Percentiles rank a stretch among this genome's conserved stretches.
Conservation (phyloP, 2,329 filamentous ascomycete species). For the Chrysosporium keratinophilum region DNA sequence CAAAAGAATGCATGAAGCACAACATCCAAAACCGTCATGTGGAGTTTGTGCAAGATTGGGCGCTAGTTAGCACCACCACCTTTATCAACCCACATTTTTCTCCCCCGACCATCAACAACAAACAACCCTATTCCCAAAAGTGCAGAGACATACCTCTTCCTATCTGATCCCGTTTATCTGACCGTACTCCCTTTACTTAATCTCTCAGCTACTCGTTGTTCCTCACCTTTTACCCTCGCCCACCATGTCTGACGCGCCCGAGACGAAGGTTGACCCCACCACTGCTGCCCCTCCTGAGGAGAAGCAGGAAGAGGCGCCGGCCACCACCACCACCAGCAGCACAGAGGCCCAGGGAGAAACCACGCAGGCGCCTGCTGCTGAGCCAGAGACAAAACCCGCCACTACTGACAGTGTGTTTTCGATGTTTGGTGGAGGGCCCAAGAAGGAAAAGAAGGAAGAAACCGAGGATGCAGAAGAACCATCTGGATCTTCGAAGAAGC, state of each 20-base stretch:
- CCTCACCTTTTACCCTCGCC: background rate
- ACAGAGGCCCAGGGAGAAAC: constrained; percentile 23
- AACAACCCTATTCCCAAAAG: background rate
- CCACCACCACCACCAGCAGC: constrained; percentile 25
- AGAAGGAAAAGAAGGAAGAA: constrained; percentile 84
- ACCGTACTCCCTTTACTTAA: background rate
- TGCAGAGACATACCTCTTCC: background rate
- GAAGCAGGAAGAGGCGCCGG: constrained; percentile 19
- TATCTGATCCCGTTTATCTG: background rate
- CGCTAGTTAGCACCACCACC: background rate
- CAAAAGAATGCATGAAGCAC: no score
- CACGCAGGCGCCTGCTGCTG: constrained; percentile 26
- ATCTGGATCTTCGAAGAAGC: constrained; percentile 73
- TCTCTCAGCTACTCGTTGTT: background rate
- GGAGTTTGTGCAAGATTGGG: constrained; percentile 4
- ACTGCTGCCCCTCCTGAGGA: constrained; percentile 29
- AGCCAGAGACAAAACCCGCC: constrained; percentile 22
- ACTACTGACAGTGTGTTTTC: constrained; percentile 63
- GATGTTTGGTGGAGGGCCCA: constrained; percentile 96
- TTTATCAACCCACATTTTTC: constrained; percentile 5
- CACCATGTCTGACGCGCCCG: constrained; percentile 36
- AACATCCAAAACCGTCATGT: background rate
- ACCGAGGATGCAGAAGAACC: constrained; percentile 73
- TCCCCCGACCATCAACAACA: background rate
- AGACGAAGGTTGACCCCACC: constrained; percentile 37